Evolutionary conservation across 768 basidiomycete species (phyloP).

Genomic region (Mycena amicta): DNA sequence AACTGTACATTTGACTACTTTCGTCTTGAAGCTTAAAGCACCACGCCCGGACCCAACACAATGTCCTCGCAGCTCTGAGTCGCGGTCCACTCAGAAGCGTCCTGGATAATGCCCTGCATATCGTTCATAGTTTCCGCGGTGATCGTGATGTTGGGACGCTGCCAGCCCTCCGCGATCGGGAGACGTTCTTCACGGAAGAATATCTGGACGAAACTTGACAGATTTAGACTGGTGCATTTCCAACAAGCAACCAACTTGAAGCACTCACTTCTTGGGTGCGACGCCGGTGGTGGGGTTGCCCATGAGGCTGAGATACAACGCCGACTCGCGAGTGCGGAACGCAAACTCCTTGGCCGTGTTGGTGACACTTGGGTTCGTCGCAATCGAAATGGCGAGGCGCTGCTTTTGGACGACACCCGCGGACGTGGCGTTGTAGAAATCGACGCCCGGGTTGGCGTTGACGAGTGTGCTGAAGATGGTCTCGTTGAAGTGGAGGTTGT

Average conservation of each 20-base stretch:
- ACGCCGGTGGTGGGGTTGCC: no score
- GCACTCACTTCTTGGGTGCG: no score
- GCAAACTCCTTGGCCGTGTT: conserved; percentile 20
- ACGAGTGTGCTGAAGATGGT: no score
- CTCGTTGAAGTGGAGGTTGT: no score
- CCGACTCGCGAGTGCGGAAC: conserved; percentile 12
- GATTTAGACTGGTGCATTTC: conserved; percentile 5
- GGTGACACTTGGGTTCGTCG: conserved; percentile 8
- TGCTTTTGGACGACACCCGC: conserved; percentile 7
- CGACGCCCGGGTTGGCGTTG: conserved; percentile 14
- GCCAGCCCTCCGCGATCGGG: no score
- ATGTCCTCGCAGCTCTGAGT: not conserved
- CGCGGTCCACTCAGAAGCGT: not conserved
- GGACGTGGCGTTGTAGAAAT: conserved; percentile 13
- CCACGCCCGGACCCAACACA: not conserved
- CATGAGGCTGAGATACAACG: conserved; percentile 17
- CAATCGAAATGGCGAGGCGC: conserved; percentile 11
- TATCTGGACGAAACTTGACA: no score
- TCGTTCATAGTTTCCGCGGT: not conserved
- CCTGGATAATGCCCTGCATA: not conserved
- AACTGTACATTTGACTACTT: no score
- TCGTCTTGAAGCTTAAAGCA: no score
- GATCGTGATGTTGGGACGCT: no score
- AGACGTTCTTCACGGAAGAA: no score
- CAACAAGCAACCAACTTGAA: conserved; percentile 8